Percentiles rank a stretch among this genome's conserved stretches.
phyloP scores from a whole-genome alignment of 2,329 filamentous ascomycete genomes.

The Penicillium verrucosum region DNA sequence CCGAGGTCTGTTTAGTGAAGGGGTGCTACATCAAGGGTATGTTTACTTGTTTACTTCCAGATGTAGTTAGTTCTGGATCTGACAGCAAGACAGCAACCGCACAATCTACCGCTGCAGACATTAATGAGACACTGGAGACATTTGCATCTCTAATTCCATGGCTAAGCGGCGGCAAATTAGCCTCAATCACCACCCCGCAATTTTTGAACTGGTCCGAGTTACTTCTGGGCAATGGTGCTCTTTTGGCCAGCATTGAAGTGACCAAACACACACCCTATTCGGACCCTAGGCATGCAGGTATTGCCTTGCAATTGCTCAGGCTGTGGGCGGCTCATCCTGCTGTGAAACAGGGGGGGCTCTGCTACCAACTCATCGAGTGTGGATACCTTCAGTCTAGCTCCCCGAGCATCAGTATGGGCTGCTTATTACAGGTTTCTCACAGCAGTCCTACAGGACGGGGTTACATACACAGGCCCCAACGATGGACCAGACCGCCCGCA shows the following conservation, averaged over 20 bases:
- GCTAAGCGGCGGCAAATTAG: slow-evolving; percentile 44
- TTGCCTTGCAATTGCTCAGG: slow-evolving; percentile 50
- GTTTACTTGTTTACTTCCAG: slow-evolving; percentile 11
- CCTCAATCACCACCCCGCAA: slow-evolving; percentile 56
- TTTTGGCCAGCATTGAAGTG: slow-evolving; percentile 60
- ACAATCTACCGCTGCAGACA: slow-evolving; percentile 42
- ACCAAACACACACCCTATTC: slow-evolving; percentile 18
- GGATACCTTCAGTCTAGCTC: slow-evolving; percentile 20
- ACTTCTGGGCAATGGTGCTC: slow-evolving; percentile 70
- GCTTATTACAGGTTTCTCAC: slow-evolving; percentile 81
- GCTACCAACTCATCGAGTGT: slow-evolving; percentile 16
- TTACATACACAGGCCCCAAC: slow-evolving; percentile 36
- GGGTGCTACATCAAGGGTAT: slow-evolving; percentile 73
- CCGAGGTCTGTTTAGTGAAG: slow-evolving; percentile 76
- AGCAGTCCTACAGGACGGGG: slow-evolving; percentile 61
- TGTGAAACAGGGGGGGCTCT: slow-evolving; percentile 31
- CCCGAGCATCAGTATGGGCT: slow-evolving; percentile 64
- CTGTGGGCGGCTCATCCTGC: slow-evolving; percentile 41
- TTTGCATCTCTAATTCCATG: slow-evolving; percentile 66
- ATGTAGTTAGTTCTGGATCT: slow-evolving; percentile 6
- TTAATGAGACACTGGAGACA: slow-evolving; percentile 60
- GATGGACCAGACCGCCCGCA: slow-evolving; percentile 53
- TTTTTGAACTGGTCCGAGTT: slow-evolving; percentile 76
- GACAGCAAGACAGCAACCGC: slow-evolving; percentile 40
- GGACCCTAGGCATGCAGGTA: slow-evolving; percentile 29